phyloP scores from a whole-genome alignment of 164 flowering plant genomes.

The Vitis rupestris region DNA sequence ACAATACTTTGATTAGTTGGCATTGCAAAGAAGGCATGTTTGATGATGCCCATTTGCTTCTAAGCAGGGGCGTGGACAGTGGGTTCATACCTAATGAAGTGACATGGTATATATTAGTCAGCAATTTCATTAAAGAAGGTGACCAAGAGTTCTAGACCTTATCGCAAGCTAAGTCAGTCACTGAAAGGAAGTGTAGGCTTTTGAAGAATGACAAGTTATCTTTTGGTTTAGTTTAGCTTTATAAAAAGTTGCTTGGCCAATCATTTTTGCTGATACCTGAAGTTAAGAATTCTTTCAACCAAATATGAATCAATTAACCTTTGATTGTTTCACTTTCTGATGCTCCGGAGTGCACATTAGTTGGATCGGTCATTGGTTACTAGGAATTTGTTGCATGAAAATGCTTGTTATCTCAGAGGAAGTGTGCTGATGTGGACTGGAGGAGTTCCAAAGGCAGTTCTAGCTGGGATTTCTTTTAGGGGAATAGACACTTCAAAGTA shows the following conservation, averaged over 20 bases:
- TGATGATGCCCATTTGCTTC: slow-evolving; percentile 59
- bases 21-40: slow-evolving; percentile 64
- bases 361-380: too few relatives aligned
- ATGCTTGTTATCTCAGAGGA: too few relatives aligned
- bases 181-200: not conserved
- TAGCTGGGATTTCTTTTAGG: too few relatives aligned
- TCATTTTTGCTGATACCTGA: not conserved
- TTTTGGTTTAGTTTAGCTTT: not conserved
- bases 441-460: too few relatives aligned
- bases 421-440: too few relatives aligned
- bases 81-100: slow-evolving; percentile 63
- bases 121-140: slow-evolving; percentile 14
- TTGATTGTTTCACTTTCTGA: too few relatives aligned
- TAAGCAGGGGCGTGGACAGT: slow-evolving; percentile 50
- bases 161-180: not conserved
- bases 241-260: not conserved
- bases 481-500: too few relatives aligned
- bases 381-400: too few relatives aligned
- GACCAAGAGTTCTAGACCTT: slow-evolving; percentile 8
- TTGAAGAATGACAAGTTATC: not conserved
- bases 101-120: slow-evolving; percentile 70
- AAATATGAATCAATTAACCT: too few relatives aligned
- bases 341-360: too few relatives aligned
- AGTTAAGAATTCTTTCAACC: too few relatives aligned
- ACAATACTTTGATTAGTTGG: slow-evolving; percentile 81